Evolutionary conservation across 78 protist genomes (phyloP).

Genomic region (Isochrysis galbana): DNA sequence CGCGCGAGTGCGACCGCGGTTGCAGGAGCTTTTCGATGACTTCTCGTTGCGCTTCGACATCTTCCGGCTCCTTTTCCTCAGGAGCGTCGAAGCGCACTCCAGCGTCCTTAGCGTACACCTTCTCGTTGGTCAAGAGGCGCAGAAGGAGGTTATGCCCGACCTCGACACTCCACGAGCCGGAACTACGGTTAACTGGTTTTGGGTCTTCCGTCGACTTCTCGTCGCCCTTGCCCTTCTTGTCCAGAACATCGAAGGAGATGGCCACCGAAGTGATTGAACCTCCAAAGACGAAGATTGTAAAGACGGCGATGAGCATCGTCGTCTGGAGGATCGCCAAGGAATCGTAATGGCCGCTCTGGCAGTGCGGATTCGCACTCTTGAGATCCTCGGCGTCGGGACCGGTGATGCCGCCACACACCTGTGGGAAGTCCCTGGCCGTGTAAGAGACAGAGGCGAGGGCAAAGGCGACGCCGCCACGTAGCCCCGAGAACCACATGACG

Average conservation of each 20-base stretch:
- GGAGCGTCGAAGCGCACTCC: not conserved
- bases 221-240: not conserved
- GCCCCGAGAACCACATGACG: slow-evolving; percentile 33
- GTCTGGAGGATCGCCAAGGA: not conserved
- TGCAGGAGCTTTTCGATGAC: no score
- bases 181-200: not conserved
- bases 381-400: not conserved
- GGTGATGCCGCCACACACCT: not conserved
- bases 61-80: not conserved
- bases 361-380: not conserved
- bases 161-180: not conserved
- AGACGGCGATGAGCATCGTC: not conserved
- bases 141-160: not conserved
- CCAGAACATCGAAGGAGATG: not conserved
- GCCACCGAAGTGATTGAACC: not conserved
- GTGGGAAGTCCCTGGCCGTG: not conserved
- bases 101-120: not conserved
- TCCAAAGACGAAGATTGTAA: slow-evolving; percentile 17
- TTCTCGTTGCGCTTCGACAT: no score
- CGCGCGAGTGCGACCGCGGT: no score
- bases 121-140: not conserved
- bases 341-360: not conserved
- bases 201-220: not conserved
- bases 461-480: slow-evolving; percentile 33
- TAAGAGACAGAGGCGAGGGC: not conserved